Conservation (phyloP, 2,329 filamentous ascomycete species). For the Ploettnerulaceae sp. region DNA sequence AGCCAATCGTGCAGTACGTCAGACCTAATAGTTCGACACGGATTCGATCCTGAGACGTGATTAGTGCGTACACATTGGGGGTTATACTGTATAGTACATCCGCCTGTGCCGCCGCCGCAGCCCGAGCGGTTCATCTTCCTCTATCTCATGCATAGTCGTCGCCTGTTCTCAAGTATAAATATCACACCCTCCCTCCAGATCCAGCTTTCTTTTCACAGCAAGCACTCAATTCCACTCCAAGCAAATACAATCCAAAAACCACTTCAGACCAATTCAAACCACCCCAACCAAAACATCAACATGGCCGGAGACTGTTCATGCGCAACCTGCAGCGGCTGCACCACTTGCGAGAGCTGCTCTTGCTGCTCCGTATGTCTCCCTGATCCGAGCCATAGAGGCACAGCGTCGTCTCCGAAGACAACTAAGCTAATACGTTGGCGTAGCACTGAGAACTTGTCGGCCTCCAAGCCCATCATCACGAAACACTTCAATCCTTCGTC, state of each 20-base stretch:
- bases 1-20: too few relatives aligned
- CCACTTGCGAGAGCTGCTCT: constrained; percentile 13
- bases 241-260: not conserved
- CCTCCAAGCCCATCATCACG: not conserved
- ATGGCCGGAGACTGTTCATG: constrained; percentile 14
- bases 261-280: constrained; percentile 2
- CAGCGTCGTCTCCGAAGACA: not conserved
- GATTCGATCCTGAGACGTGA: too few relatives aligned
- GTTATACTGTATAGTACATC: not conserved
- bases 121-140: too few relatives aligned
- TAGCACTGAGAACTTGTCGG: too few relatives aligned
- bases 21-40: too few relatives aligned
- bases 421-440: not conserved
- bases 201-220: not conserved
- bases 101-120: not conserved
- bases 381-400: constrained; percentile 10
- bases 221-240: not conserved
- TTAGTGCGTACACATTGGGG: too few relatives aligned
- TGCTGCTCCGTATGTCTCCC: constrained; percentile 18
- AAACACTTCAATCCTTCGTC: too few relatives aligned
- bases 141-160: too few relatives aligned
- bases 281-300: constrained; percentile 2
- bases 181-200: not conserved
- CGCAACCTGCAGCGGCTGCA: constrained; percentile 9
- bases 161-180: not conserved